Percentiles rank a stretch among this genome's conserved stretches.
Conservation (phyloP, 129 eudicot genomes). For the Calendula officinalis region DNA sequence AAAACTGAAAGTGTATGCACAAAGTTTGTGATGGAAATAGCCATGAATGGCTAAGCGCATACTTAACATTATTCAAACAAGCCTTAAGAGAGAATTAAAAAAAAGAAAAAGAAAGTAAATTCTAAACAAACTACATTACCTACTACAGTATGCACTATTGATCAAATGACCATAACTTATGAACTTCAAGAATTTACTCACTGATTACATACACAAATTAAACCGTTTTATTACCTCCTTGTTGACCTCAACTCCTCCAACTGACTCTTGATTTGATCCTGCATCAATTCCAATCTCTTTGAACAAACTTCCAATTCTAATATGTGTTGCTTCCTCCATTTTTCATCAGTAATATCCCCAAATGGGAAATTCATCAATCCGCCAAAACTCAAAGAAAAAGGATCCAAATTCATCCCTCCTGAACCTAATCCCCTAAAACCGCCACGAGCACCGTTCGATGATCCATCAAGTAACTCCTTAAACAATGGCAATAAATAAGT, state of each 20-base stretch:
- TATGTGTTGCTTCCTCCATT: too few species aligned
- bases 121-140: slow-evolving; percentile 24
- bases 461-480: too few species aligned
- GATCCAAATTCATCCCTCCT: too few species aligned
- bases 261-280: too few species aligned
- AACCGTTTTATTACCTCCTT: background rate
- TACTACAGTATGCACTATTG: slow-evolving; percentile 33
- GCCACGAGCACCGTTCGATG: too few species aligned
- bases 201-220: slow-evolving; percentile 25
- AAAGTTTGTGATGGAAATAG: slow-evolving; percentile 15
- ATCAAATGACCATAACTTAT: slow-evolving; percentile 24
- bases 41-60: slow-evolving; percentile 25
- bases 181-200: slow-evolving; percentile 33
- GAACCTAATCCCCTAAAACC: too few species aligned
- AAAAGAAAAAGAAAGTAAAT: background rate
- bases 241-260: background rate
- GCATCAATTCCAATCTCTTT: too few species aligned
- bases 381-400: too few species aligned
- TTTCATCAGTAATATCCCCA: too few species aligned
- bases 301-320: too few species aligned
- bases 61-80: slow-evolving; percentile 27
- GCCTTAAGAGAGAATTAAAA: slow-evolving; percentile 7
- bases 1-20: slow-evolving; percentile 17
- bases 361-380: too few species aligned
- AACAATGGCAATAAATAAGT: too few species aligned